These are phyloP conservation scores for Sophora flavescens DNA, from an alignment of 306 rosid species.

Conservation along the genomic window DNA sequence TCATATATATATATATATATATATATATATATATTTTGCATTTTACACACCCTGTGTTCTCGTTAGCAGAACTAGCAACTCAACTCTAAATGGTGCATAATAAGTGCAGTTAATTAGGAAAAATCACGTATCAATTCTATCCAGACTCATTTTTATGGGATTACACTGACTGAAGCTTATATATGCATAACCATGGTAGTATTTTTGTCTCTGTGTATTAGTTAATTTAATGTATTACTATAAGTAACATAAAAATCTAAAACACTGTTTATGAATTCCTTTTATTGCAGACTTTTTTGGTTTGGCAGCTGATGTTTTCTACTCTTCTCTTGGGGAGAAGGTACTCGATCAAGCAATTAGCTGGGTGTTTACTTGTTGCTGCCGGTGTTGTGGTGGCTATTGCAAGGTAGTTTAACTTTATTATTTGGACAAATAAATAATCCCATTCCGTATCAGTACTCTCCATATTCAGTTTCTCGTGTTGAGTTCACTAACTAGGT, in stretches of 20 bases:
- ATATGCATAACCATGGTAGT: slow-evolving; percentile 3
- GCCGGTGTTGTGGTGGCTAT: slow-evolving; percentile 79
- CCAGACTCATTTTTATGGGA: not conserved
- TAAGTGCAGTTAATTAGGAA: slow-evolving; percentile 15
- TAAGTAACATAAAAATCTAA: slow-evolving; percentile 31
- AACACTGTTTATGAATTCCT: slow-evolving; percentile 33
- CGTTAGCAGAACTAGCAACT: slow-evolving; percentile 7
- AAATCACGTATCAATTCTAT: slow-evolving; percentile 22
- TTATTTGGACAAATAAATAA: slow-evolving; percentile 25
- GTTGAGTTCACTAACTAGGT: slow-evolving; percentile 35
- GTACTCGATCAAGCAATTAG: slow-evolving; percentile 73
- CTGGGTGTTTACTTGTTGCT: slow-evolving; percentile 84
- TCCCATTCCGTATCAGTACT: slow-evolving; percentile 18
- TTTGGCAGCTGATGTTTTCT: slow-evolving; percentile 89
- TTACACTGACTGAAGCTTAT: not conserved
- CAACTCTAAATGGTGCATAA: slow-evolving; percentile 24
- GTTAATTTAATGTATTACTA: slow-evolving; percentile 29
- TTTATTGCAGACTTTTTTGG: slow-evolving; percentile 82
- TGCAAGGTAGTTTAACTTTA: slow-evolving; percentile 67
- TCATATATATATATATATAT: too few species aligned
- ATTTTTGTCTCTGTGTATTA: slow-evolving; percentile 18
- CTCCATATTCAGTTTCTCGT: slow-evolving; percentile 35
- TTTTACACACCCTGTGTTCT: not conserved
- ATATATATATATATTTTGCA: too few species aligned
- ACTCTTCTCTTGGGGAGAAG: slow-evolving; percentile 69